Evolutionary conservation across 495 filamentous ascomycete species (phyloP).

Genomic region (Bacidia gigantensis): DNA sequence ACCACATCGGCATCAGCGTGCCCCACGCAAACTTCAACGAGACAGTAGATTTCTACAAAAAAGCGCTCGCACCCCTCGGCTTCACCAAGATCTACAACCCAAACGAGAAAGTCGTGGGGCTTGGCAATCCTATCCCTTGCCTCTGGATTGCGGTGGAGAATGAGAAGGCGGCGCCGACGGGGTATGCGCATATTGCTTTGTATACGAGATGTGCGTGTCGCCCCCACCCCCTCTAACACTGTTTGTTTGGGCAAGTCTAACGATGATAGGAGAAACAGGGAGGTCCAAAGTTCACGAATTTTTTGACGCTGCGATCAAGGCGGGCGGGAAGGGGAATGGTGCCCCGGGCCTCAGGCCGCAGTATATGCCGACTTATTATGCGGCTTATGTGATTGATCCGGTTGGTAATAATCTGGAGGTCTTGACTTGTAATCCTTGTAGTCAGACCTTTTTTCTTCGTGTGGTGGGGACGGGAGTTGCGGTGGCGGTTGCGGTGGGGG

Average conservation of each 20-base stretch:
- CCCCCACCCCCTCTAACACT: not conserved
- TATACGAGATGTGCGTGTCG: not conserved
- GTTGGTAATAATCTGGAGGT: not conserved
- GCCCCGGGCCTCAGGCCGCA: not conserved
- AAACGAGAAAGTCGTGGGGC: not conserved
- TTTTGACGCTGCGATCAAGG: not conserved
- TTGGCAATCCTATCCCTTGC: not conserved
- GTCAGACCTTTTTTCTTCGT: not conserved
- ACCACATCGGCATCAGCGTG: not conserved
- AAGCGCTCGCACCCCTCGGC: not conserved
- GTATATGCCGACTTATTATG: not conserved
- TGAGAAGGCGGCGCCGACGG: not conserved
- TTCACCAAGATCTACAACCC: not conserved
- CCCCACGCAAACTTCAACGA: not conserved
- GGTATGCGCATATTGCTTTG: not conserved
- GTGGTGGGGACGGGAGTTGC: not conserved
- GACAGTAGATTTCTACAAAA: not conserved
- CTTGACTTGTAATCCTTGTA: not conserved
- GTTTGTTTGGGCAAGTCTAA: too few relatives aligned
- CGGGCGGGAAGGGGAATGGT: not conserved
- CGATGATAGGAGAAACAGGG: not conserved
- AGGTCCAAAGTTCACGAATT: not conserved
- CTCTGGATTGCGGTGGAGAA: not conserved
- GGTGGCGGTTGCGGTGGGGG: not conserved
- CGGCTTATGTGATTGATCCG: conserved; percentile 1